Conservation (phyloP, 2,329 filamentous ascomycete genomes). For the Pestalotiopsis sp. region DNA sequence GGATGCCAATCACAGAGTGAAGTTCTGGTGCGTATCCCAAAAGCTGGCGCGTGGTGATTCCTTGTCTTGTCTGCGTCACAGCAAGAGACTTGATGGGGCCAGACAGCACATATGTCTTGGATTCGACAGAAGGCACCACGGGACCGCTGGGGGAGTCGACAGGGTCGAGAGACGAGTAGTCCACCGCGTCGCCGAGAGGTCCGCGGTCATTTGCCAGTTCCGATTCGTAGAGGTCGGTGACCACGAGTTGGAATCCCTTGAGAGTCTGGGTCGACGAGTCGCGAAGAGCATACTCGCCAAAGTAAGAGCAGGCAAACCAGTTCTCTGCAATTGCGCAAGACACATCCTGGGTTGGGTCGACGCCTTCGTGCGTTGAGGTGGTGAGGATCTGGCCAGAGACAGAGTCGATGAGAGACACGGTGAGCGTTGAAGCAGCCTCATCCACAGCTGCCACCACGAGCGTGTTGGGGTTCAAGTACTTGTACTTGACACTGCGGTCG, state of each 20-base stretch:
- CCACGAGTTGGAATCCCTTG: constrained; percentile 82
- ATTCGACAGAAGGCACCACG: constrained; percentile 71
- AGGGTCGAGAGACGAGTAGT: constrained; percentile 77
- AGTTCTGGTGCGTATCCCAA: constrained; percentile 75
- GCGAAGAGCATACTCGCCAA: constrained; percentile 57
- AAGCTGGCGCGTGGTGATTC: constrained; percentile 81
- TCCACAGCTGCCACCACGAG: constrained; percentile 72
- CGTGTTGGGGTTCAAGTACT: constrained; percentile 90
- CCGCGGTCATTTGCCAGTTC: constrained; percentile 81
- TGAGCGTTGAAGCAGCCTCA: constrained; percentile 58
- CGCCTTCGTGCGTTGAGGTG: constrained; percentile 67
- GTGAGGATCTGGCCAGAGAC: constrained; percentile 81
- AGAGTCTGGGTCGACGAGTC: constrained; percentile 57
- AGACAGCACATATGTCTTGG: constrained; percentile 79
- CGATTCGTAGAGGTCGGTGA: constrained; percentile 91
- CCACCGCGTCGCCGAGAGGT: constrained; percentile 65
- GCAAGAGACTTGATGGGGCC: constrained; percentile 77
- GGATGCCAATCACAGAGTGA: constrained; percentile 76
- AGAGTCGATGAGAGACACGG: constrained; percentile 80
- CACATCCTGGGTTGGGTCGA: constrained; percentile 74
- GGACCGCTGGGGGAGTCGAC: constrained; percentile 54
- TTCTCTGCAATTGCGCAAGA: constrained; percentile 85
- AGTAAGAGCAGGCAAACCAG: constrained; percentile 89
- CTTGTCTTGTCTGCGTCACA: constrained; percentile 87
- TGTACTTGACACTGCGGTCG: constrained; percentile 92